Percentiles rank a stretch among this genome's conserved stretches.
Conservation (phyloP, 2,329 filamentous ascomycete genomes). For the Pseudohalonectria lignicola region DNA sequence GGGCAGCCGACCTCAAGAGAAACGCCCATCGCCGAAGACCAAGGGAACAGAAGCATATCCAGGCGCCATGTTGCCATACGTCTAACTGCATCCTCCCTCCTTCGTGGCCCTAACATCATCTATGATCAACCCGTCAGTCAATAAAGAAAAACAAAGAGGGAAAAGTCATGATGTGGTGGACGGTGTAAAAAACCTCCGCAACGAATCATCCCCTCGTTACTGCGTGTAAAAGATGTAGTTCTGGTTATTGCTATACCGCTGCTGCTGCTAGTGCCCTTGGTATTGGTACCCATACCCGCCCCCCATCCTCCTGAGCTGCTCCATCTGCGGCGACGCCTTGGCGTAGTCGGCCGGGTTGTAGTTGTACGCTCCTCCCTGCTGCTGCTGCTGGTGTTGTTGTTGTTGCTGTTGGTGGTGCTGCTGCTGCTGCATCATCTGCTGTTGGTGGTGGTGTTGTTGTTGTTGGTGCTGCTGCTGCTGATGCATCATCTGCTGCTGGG, state of each 20-base stretch:
- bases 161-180: no score
- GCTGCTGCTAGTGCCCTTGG: not conserved
- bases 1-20: no score
- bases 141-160: no score
- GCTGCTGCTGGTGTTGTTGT: conserved; percentile 7
- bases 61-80: no score
- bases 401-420: conserved; percentile 8
- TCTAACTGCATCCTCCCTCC: no score
- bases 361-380: conserved; percentile 11
- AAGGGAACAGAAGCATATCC: no score
- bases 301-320: not conserved
- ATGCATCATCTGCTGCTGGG: conserved; percentile 2
- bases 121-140: no score
- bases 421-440: no score
- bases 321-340: conserved; percentile 5
- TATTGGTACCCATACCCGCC: not conserved
- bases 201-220: not conserved
- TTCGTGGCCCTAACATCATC: no score
- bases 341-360: conserved; percentile 30
- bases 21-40: no score
- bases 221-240: not conserved
- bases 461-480: conserved; percentile 12
- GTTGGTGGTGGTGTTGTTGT: conserved; percentile 29
- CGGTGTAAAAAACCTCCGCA: no score
- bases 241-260: conserved; percentile 1